Evolutionary conservation across 176 grass and related monocot species (phyloP).

Genomic region (maize (Zea mays)): Zm-B73-REFERENCE-NAM-5.0 NC_050098.1:180470501-180471000

Average conservation of each 20-base stretch:
- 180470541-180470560: not conserved
- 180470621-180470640: conserved; percentile 33
- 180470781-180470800: conserved; percentile 21
- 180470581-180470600: not conserved
- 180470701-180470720: not conserved
- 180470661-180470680: conserved; percentile 18
- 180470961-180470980: not conserved
- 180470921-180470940: conserved; percentile 9
- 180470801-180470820: conserved; percentile 37
- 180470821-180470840: not conserved
- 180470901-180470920: too few relatives aligned
- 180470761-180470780: not conserved
- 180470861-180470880: conserved; percentile 6
- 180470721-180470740: not conserved
- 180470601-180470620: not conserved
- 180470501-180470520: not conserved
- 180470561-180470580: conserved; percentile 32
- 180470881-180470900: not conserved
- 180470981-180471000: not conserved
- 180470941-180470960: not conserved
- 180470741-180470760: not conserved
- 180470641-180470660: conserved; percentile 23
- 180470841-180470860: not conserved
- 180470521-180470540: not conserved
- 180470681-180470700: conserved; percentile 28